Base-by-base conservation (phyloP, 2,329 filamentous ascomycete species). In the Verruconis gallopava region DNA sequence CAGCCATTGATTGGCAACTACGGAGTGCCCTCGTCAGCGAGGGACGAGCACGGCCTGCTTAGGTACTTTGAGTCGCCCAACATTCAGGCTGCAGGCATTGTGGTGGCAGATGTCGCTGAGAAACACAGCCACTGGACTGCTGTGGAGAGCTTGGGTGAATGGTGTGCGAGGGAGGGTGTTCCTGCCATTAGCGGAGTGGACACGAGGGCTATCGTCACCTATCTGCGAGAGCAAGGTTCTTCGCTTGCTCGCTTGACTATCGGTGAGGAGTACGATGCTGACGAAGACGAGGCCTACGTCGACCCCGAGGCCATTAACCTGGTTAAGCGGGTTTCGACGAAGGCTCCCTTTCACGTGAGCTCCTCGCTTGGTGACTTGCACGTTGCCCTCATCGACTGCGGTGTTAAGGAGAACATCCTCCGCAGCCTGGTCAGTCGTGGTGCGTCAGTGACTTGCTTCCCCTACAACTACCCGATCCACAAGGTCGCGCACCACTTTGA, bases 321-420 rank as follows among this genome's bases (percentile, higher is more conserved):
- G 49, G 91, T 96, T 54, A 85, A 85, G 64, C 84, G 84, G 55
- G 91, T 98, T 52, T 94, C 84, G 71, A 98, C 91, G 64, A 98
- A 98, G 71, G 84, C 88, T 49, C 91, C 91, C 33, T 98, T 96
- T 71, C 85, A 96, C 55, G 82, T 96, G 50, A 81, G 84, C 61
- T 86, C 88, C 40, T 75, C 79, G 21, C 75, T 81, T 51, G 85
- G 89, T 49, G 77, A 81, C 55, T 80, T 85, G 61, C 91, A 98
- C 67, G 77, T 98, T 52, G 91, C 89, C 45, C 74, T 98, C 52
- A 81, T 98, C 59, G 91, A 98, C 67, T 98, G 91, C 57, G 91
- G 91, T 70, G 91, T 96, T 52, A 98, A 98, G 76, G 91, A 98
- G 75, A 98, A 98, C 71, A 98, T 98, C 55, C 79, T 98, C 46